A percentile compares a stretch with the other conserved stretches of the same genome.
These are phyloP conservation scores for Hypoxylon rickii DNA, from an alignment of 495 filamentous ascomycete species.

Conservation along the genomic window DNA sequence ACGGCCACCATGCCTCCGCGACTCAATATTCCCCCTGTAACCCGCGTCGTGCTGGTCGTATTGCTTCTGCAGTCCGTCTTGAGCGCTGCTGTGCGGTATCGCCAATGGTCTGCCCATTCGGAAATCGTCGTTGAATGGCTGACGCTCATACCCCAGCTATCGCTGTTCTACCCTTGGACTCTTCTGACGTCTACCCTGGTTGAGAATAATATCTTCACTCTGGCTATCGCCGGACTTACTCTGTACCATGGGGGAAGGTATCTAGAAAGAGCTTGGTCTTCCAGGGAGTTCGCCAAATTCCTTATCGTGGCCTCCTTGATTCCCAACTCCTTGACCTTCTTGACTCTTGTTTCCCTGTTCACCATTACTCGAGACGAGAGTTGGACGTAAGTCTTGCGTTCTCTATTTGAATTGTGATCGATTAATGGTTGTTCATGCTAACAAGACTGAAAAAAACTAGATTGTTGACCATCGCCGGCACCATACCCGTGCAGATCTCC, in stretches of 20 bases:
- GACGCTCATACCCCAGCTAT: conserved; percentile 79
- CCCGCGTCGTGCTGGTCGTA: conserved; percentile 75
- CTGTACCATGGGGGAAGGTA: conserved; percentile 94
- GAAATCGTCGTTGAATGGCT: conserved; percentile 80
- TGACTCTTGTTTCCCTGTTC: conserved; percentile 72
- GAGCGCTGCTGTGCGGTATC: conserved; percentile 77
- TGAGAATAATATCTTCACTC: conserved; percentile 90
- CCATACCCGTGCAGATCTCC: conserved; percentile 84
- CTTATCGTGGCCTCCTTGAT: conserved; percentile 75
- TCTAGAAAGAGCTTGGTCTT: conserved; percentile 93
- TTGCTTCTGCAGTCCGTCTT: conserved; percentile 78
- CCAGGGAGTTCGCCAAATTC: conserved; percentile 91
- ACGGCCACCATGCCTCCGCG: conserved; percentile 69
- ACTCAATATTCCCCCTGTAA: conserved; percentile 91
- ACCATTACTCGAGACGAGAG: conserved; percentile 67
- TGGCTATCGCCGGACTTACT: conserved; percentile 77
- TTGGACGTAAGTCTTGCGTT: conserved; percentile 64
- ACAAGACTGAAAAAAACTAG: conserved; percentile 45
- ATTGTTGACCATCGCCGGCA: conserved; percentile 80
- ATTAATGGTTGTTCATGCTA: conserved; percentile 16
- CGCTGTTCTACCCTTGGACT: conserved; percentile 90
- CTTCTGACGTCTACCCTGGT: conserved; percentile 85
- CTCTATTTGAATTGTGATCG: neutral
- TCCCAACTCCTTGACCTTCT: conserved; percentile 77
- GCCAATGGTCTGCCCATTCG: conserved; percentile 59